phyloP scores from a whole-genome alignment of 2,329 filamentous ascomycete species.

The Pezicula neosporulosa region DNA sequence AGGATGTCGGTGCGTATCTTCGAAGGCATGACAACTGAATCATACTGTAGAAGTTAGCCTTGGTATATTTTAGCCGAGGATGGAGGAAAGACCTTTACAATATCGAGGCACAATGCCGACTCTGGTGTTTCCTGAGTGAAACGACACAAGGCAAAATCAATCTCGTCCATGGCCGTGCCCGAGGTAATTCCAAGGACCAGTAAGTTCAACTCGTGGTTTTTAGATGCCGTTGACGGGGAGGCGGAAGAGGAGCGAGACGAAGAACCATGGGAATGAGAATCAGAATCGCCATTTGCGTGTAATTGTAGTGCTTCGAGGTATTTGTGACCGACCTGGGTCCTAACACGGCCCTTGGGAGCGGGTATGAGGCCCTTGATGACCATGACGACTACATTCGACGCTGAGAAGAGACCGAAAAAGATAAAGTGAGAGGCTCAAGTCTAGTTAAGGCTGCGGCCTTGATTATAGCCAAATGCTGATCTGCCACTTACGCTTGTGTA shows the following conservation, averaged over 20 bases:
- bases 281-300: constrained; percentile 20
- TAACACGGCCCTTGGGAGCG: constrained; percentile 24
- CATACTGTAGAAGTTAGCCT: constrained; percentile 20
- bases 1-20: constrained; percentile 29
- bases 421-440: background rate
- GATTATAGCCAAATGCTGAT: background rate
- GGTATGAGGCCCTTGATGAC: constrained; percentile 20
- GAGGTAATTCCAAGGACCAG: constrained; percentile 26
- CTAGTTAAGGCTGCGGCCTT: background rate
- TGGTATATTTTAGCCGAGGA: background rate
- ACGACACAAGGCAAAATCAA: constrained; percentile 29
- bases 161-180: constrained; percentile 29
- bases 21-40: constrained; percentile 29
- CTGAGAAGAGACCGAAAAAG: background rate
- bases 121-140: constrained; percentile 29
- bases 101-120: constrained; percentile 22
- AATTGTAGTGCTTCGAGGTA: constrained; percentile 28
- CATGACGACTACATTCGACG: constrained; percentile 12
- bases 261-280: constrained; percentile 15
- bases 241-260: constrained; percentile 17
- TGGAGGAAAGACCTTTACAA: constrained; percentile 21
- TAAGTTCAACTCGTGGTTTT: constrained; percentile 21
- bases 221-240: constrained; percentile 16
- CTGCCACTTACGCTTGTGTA: constrained; percentile 1
- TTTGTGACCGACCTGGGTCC: constrained; percentile 26